Conservation (phyloP, 495 filamentous ascomycete species). For the Hyaloscypha variabilis region DNA sequence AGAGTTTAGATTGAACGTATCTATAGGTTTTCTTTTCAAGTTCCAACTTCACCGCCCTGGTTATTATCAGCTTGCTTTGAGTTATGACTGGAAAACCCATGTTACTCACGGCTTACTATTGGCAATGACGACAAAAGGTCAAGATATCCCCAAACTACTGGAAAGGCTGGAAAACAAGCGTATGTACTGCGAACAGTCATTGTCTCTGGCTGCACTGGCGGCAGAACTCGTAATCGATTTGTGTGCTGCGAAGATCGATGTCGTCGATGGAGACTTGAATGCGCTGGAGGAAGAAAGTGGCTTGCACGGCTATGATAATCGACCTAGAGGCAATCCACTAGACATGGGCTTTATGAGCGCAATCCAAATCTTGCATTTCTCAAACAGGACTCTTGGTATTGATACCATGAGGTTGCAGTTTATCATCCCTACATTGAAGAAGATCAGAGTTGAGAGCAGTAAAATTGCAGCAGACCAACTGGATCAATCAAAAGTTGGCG, state of each 20-base stretch:
- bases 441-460: neutral
- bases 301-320: neutral
- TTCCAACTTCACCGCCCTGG: neutral
- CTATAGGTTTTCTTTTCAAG: neutral
- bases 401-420: neutral
- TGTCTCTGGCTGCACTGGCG: neutral
- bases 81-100: neutral
- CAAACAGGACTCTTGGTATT: neutral
- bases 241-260: neutral
- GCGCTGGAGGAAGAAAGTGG: conserved; percentile 1
- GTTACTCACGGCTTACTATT: neutral
- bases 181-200: neutral
- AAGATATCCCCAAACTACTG: neutral
- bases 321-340: neutral
- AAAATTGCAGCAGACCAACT: neutral
- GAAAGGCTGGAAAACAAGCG: no score
- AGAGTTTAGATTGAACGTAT: neutral
- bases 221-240: neutral
- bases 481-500: neutral
- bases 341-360: neutral
- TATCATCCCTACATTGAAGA: neutral
- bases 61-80: conserved; percentile 6
- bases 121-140: neutral
- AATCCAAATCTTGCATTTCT: neutral
- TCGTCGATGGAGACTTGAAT: neutral